Evolutionary conservation across 2,329 filamentous ascomycete species (phyloP).

Genomic region (Beauveria asiatica): DNA sequence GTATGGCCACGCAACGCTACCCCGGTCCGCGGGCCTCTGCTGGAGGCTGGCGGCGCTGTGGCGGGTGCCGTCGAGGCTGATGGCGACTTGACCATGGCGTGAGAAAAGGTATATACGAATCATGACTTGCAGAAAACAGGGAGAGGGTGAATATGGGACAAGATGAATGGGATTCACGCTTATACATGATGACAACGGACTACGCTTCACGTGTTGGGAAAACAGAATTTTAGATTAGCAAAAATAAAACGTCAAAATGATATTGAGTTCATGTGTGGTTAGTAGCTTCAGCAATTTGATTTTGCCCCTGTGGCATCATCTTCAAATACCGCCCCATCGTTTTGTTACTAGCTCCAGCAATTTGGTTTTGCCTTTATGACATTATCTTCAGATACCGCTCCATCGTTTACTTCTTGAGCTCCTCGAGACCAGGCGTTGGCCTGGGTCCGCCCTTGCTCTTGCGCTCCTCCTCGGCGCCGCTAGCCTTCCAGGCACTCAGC

Average conservation of each 20-base stretch:
- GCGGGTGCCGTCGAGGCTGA: constrained; percentile 14
- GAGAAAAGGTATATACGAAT: neutral
- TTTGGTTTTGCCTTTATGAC: too few relatives aligned
- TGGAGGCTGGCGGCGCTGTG: constrained; percentile 25
- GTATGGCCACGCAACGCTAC: constrained; percentile 68
- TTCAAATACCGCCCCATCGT: neutral
- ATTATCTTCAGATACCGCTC: neutral
- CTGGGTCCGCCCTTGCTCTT: constrained; percentile 47
- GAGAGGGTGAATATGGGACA: neutral
- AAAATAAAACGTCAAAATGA: neutral
- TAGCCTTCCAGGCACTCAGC: constrained; percentile 84
- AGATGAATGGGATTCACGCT: neutral
- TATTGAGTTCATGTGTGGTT: neutral
- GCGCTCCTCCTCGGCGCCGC: constrained; percentile 61
- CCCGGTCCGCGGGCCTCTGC: constrained; percentile 34
- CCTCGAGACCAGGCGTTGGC: constrained; percentile 47
- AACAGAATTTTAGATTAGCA: neutral
- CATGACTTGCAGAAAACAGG: neutral
- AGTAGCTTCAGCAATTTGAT: neutral
- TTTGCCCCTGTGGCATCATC: neutral
- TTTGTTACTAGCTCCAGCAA: neutral
- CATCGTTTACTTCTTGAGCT: constrained; percentile 23
- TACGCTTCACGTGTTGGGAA: constrained; percentile 9
- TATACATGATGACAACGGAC: constrained; percentile 8
- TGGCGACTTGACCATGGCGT: constrained; percentile 28